Evolutionary conservation across 768 basidiomycete species (phyloP), one percentile per base, ranked within the genome.

Genomic region (Butyriboletus loyo): DNA sequence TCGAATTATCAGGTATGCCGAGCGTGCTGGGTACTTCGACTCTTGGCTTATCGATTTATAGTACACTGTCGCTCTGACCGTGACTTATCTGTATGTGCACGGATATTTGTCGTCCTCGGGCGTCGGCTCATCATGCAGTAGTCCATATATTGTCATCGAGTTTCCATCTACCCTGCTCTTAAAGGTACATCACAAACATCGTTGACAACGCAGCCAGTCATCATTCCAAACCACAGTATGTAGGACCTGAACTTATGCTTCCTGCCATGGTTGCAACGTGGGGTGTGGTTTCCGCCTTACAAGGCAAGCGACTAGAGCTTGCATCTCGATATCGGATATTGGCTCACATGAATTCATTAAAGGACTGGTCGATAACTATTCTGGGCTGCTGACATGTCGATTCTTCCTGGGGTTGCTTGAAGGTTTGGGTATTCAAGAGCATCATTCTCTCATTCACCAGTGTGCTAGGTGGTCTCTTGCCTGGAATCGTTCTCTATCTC

Each of bases 191-290:
- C 19, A 17, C 15, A 8, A 8, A 22, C 30, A 31, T 27, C 10
- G 17, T 27, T 21, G 17, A 38, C 25, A 17, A 43, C 21, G 2
- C 11, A 15, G 15, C 27, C 31, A 1, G 3, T 25, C 25, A 54
- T 31, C 8, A 42, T 32, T 32, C 27, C 7, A 32, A 3, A 15
- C 25, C 13, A 36, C 61, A 77, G 65, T 52, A 53, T 46, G 57
- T 76, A 36, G 79, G 84, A 7, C 81, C 85, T 5, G 75, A 84
- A 7, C 75, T 81, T 52, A 68, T 80, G 42, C 75, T 86, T 60
- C 86, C 87, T 0, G 64, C 78, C 0, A 82, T 87, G 77, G 69
- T 85, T 30, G 74, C 77, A 0, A 61, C 81, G 2, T 88, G 87
- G 87, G 87, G 87, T 5, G 41, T 86, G 13, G 76, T 83, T 15